phyloP scores from a whole-genome alignment of 352 stramenopile genomes.

The Globisporangium cylindrosporum region DNA sequence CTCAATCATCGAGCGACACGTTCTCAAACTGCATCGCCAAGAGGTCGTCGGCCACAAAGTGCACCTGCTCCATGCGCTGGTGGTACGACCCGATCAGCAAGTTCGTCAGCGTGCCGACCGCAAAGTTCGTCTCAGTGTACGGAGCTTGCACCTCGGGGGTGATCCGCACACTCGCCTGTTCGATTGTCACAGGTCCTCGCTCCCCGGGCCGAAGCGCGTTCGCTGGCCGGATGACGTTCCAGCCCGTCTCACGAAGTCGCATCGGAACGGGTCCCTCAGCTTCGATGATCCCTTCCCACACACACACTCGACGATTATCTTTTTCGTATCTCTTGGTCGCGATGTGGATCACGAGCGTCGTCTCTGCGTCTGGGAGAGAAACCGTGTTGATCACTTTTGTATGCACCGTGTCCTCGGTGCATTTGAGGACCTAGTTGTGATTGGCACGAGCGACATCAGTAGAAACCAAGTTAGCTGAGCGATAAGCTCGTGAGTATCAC shows the following conservation, averaged over 20 bases:
- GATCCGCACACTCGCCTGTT: slow-evolving; percentile 10
- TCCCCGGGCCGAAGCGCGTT: neutral
- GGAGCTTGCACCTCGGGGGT: slow-evolving; percentile 3
- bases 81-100: slow-evolving; percentile 16
- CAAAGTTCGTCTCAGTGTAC: slow-evolving; percentile 1
- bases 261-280: slow-evolving; percentile 26
- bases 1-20: neutral
- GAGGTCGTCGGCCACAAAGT: slow-evolving; percentile 9
- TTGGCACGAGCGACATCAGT: neutral
- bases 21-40: slow-evolving; percentile 9
- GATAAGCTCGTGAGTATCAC: neutral
- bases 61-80: slow-evolving; percentile 8
- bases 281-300: slow-evolving; percentile 39
- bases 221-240: slow-evolving; percentile 23
- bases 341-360: slow-evolving; percentile 22
- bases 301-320: slow-evolving; percentile 18
- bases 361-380: slow-evolving; percentile 22
- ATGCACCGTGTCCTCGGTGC: slow-evolving; percentile 6
- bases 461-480: neutral
- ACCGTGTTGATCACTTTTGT: slow-evolving; percentile 32
- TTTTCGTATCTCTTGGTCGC: slow-evolving; percentile 28
- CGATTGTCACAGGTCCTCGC: neutral
- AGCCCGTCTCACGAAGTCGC: slow-evolving; percentile 31
- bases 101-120: slow-evolving; percentile 9
- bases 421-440: neutral